These are phyloP conservation scores for Schizophyllum commune DNA, from an alignment of 1,284 basidiomycete genomes.

Conservation along the genomic window DNA sequence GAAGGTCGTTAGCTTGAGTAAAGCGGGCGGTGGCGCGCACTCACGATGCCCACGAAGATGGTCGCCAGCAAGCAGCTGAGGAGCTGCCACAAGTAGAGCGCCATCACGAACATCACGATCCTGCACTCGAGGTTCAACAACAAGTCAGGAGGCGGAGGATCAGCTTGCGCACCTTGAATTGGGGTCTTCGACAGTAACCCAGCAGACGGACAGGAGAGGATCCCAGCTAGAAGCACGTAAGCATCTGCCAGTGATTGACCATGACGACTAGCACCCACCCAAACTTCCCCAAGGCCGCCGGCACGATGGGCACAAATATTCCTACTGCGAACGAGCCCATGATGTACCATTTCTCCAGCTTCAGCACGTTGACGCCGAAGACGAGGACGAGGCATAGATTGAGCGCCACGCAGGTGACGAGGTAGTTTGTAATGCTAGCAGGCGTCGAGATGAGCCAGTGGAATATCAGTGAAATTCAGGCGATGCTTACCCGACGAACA, in stretches of 20 bases:
- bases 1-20: neutral
- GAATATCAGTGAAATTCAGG: neutral
- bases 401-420: slow-evolving; percentile 2
- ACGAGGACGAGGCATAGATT: slow-evolving; percentile 3
- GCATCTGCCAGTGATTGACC: neutral
- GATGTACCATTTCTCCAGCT: slow-evolving; percentile 5
- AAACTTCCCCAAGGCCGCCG: neutral
- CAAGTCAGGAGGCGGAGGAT: too few species aligned
- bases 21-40: neutral
- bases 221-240: neutral
- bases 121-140: neutral
- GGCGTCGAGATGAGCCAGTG: neutral
- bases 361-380: neutral
- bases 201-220: slow-evolving; percentile 1
- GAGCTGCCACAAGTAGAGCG: neutral
- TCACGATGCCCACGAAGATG: neutral
- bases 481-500: neutral
- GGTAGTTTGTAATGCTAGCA: neutral
- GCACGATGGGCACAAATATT: neutral
- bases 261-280: neutral
- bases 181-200: neutral
- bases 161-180: neutral
- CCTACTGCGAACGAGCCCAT: neutral
- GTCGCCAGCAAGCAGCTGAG: neutral
- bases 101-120: neutral